Percentiles rank a stretch among this genome's conserved stretches.
Conservation (phyloP, 768 basidiomycete genomes). For the Pluteus cervinus region DNA sequence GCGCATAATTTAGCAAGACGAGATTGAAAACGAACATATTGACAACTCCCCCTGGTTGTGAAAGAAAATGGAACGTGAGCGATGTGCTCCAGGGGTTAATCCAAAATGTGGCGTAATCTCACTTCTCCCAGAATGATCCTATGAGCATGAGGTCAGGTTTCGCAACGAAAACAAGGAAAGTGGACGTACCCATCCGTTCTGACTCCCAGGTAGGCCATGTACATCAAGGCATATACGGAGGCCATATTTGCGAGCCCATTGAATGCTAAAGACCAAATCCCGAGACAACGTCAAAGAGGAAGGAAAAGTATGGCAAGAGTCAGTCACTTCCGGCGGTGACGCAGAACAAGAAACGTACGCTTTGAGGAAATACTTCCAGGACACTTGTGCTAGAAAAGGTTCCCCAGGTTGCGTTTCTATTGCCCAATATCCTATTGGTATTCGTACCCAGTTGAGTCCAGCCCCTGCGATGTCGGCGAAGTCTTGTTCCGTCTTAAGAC, state of each 20-base stretch:
- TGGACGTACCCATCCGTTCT: constrained; percentile 98
- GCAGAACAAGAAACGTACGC: too few relatives aligned
- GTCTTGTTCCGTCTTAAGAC: constrained; percentile 26
- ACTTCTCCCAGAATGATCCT: constrained; percentile 4
- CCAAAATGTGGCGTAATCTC: too few relatives aligned
- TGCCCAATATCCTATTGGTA: constrained; percentile 5
- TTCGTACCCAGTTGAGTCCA: constrained; percentile 5
- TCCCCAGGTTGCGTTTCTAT: constrained; percentile 5
- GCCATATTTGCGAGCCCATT: constrained; percentile 97
- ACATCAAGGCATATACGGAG: constrained; percentile 90
- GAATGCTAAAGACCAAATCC: constrained; percentile 85
- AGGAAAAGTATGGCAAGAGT: neutral
- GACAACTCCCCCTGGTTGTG: too few relatives aligned
- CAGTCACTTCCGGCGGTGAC: too few relatives aligned
- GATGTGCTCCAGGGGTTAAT: too few relatives aligned
- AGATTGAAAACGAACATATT: too few relatives aligned
- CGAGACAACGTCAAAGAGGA: constrained; percentile 7
- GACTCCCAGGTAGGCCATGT: constrained; percentile 71
- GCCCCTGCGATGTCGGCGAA: constrained; percentile 23
- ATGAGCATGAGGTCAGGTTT: neutral
- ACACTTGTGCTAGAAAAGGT: constrained; percentile 3
- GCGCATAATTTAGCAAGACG: too few relatives aligned
- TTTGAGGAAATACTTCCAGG: too few relatives aligned
- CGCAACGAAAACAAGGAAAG: constrained; percentile 58
- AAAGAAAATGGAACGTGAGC: too few relatives aligned